A percentile compares a stretch with the other conserved stretches of the same genome.
Conservation (phyloP, 2,329 filamentous ascomycete genomes). For the Phialocephala sp. region DNA sequence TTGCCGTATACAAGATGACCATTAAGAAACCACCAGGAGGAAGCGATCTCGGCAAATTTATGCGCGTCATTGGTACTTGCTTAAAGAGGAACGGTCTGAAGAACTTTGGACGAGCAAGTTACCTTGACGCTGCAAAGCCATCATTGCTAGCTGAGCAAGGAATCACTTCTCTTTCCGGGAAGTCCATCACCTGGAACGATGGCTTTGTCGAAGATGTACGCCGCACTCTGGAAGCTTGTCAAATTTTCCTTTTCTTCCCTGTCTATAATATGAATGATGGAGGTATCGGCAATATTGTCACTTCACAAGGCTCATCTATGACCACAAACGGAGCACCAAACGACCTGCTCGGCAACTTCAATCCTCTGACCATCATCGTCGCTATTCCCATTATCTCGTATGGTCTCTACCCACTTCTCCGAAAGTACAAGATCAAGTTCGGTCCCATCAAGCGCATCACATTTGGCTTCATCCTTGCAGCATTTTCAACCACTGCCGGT, state of each 20-base stretch:
- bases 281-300: conserved; percentile 45
- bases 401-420: conserved; percentile 70
- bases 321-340: conserved; percentile 73
- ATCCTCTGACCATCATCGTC: conserved; percentile 76
- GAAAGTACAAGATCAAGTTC: conserved; percentile 66
- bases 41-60: conserved; percentile 46
- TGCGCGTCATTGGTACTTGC: conserved; percentile 48
- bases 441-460: conserved; percentile 78
- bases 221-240: conserved; percentile 70
- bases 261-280: conserved; percentile 45
- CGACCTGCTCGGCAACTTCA: conserved; percentile 76
- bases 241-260: conserved; percentile 65
- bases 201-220: conserved; percentile 79
- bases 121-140: conserved; percentile 56
- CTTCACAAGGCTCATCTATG: conserved; percentile 63
- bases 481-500: conserved; percentile 61
- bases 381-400: conserved; percentile 74
- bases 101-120: conserved; percentile 51
- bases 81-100: conserved; percentile 64
- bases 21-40: conserved; percentile 49
- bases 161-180: not conserved
- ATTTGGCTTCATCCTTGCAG: conserved; percentile 68
- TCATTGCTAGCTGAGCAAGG: conserved; percentile 59
- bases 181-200: conserved; percentile 75
- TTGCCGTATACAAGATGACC: conserved; percentile 41